Base-by-base conservation (phyloP, 257 asterid genomes). In the Petrea volubilis region DNA sequence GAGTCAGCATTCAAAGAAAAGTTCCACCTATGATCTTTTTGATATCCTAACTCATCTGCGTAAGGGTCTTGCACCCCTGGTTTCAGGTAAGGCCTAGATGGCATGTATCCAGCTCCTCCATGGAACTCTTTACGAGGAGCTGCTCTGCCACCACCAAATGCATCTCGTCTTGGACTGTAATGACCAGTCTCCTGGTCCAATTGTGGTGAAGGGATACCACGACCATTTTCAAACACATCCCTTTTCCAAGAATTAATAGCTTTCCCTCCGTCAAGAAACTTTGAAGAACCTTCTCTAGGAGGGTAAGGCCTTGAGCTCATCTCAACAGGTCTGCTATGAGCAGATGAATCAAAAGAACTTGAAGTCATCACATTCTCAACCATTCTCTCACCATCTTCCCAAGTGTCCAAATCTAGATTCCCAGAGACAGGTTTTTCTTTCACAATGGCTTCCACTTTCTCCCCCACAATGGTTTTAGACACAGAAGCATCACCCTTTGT, bases 351-450 rank as follows among this genome's bases (percentile, higher is more conserved):
- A 64, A 78, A 83, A 41, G 90, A 73, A 33, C 80, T 80, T 60
- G 91, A 79, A 70, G 80, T 60, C 46, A 76, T 73, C 72, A 80
- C 82, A 61, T 90, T 87, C 40, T 87, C 96, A 64, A 90, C 87
- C 88, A 85, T 79, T 82, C 91, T 87, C 84, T 95, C 96, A 52
- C 87, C 74, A 71, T 92, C 96, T 82, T 92, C 98, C 98, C 99
- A 92, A 25, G 85, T 75, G 68, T 90, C 97, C 77, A 81, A 57
- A 72, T 88, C 90, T 15, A 72, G 69, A 63, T 77, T 71, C 80
- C 74, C 52, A 3, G 87, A 75, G 43, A 70, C 17, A 67, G 81
- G 79, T 59, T 77, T 85, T 74, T 84, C 97, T 67, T 85, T 83
- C 64, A 40, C 72, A 51, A 56, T 40, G 33, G 78, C 62, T 41